These are phyloP conservation scores for Xylaria curta DNA, from an alignment of 495 filamentous ascomycete genomes.

Conservation along the genomic window DNA sequence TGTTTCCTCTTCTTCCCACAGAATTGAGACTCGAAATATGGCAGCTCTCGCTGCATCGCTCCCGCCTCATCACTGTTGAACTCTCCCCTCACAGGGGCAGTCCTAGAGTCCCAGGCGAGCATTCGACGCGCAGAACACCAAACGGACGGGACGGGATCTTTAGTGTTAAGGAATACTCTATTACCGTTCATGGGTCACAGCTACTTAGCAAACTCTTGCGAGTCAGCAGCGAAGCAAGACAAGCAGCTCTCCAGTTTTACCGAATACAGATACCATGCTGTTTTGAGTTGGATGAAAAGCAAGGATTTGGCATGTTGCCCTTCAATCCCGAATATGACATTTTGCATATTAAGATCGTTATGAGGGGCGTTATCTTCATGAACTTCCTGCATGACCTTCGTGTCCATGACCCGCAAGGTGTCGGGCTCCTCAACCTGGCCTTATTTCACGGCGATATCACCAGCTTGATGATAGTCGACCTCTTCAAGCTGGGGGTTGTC, in stretches of 20 bases:
- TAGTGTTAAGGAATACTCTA: background rate
- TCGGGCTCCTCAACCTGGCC: conserved; percentile 16
- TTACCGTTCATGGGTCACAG: background rate
- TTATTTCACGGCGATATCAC: background rate
- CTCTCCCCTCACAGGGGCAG: background rate
- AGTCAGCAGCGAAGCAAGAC: conserved; percentile 18
- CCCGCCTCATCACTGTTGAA: background rate
- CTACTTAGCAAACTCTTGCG: conserved; percentile 19
- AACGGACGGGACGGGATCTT: background rate
- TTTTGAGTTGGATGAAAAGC: background rate
- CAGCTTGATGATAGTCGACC: background rate
- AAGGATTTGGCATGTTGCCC: conserved; percentile 8
- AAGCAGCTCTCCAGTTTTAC: conserved; percentile 10
- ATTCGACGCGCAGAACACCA: background rate
- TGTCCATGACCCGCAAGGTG: conserved; percentile 3
- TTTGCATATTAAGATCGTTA: background rate
- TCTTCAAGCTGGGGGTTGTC: background rate
- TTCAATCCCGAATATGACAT: conserved; percentile 17
- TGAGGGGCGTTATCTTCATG: background rate
- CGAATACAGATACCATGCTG: conserved; percentile 2
- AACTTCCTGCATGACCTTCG: conserved; percentile 13
- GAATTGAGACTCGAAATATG: conserved; percentile 16
- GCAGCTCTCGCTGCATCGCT: conserved; percentile 14
- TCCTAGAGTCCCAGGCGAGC: background rate
- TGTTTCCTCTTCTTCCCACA: conserved; percentile 7